Evolutionary conservation across 208 protist genomes (phyloP), one percentile per base, ranked within the genome.

Genomic region (Crithidia thermophila): DNA sequence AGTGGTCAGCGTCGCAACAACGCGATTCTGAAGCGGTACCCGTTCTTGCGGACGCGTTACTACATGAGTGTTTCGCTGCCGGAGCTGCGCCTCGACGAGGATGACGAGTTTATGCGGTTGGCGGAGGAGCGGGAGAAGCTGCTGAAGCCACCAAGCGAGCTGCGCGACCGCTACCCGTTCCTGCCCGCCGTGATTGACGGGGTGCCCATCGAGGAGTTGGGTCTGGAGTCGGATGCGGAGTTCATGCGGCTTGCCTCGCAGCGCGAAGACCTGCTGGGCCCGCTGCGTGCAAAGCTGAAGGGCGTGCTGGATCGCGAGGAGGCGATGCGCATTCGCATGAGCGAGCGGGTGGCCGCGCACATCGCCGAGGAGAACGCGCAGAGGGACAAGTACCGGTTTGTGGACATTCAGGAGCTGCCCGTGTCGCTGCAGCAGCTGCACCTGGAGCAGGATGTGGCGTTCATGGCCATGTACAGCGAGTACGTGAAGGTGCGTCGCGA

Each of bases 161-260:
- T 90, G 37, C 62, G 70, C 10, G 78, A 82, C 30, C 73, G 79
- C 36, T 91, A 84, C 57, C 85, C 85, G 5, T 86, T 86, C 67
- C 71, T 90, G 42, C 67, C 77, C 5, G 36, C 56, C 9, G 69
- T 73, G 8, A 80, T 90, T 43, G 73, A 87, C 10, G 81, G 72
- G 14, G 64, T 85, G 37, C 72, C 68, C 21, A 80, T 89, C 16
- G 61, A 68, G 31, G 69, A 82, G 52, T 75, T 92, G 0, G 68
- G 75, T 5, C 50, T 92, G 25, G 80, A 92, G 50, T 72, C 76
- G 18, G 86, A 92, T 56, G 57, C 72, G 8, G 43, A 70, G 30
- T 89, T 89, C 56, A 79, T 86, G 66, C 55, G 67, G 33, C 67
- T 89, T 34, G 83, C 83, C n/a, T 80, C 77, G 25, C 76, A 85